These are phyloP conservation scores for Xanthoparmelia taractica DNA, from an alignment of 495 filamentous ascomycete species.

Conservation along the genomic window DNA sequence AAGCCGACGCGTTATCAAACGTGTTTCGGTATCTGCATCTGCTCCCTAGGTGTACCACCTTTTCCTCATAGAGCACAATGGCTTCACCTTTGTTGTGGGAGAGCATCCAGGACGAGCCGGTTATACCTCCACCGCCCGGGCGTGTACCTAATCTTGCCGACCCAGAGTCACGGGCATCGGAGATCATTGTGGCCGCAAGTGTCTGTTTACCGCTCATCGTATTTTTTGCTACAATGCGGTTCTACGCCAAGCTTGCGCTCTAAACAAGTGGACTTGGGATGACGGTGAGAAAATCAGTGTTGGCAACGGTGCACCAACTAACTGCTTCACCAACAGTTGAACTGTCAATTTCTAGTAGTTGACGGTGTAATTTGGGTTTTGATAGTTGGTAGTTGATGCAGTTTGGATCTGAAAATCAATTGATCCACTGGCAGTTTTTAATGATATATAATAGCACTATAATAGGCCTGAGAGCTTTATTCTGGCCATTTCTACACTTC, in stretches of 20 bases:
- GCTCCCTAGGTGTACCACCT: background rate
- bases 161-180: constrained; percentile 9
- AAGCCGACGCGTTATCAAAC: too few relatives aligned
- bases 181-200: constrained; percentile 9
- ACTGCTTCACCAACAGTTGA: too few relatives aligned
- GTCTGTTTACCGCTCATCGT: constrained; percentile 21
- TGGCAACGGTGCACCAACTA: too few relatives aligned
- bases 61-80: constrained; percentile 4
- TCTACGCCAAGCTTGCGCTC: constrained; percentile 16
- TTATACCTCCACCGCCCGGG: constrained; percentile 16
- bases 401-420: too few relatives aligned
- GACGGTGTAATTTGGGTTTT: too few relatives aligned
- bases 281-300: constrained; percentile 15
- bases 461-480: too few relatives aligned
- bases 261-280: constrained; percentile 20
- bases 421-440: too few relatives aligned
- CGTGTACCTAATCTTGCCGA: constrained; percentile 10
- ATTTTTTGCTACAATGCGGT: constrained; percentile 16
- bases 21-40: too few relatives aligned
- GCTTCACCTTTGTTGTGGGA: background rate
- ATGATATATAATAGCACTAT: too few relatives aligned
- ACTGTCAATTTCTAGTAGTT: too few relatives aligned
- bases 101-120: constrained; percentile 1
- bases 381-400: too few relatives aligned
- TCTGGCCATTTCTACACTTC: too few relatives aligned